These are phyloP conservation scores for Populus deltoides DNA, from an alignment of 345 rosid genomes.

Conservation along the genomic window DNA sequence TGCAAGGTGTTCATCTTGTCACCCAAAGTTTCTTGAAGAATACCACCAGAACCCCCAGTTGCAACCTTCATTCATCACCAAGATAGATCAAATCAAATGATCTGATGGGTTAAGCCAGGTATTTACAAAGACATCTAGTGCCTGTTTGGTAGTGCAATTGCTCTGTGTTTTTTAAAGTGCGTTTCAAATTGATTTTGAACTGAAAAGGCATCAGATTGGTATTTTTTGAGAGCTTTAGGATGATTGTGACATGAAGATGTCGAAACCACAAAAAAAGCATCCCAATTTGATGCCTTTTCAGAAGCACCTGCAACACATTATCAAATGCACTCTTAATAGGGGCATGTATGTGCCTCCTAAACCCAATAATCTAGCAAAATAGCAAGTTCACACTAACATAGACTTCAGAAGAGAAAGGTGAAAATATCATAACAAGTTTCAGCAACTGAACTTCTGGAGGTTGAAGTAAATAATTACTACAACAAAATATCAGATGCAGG, in stretches of 20 bases:
- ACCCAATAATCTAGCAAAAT: not conserved
- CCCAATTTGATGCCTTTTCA: too few relatives aligned
- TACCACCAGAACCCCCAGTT: slow-evolving; percentile 60
- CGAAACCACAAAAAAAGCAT: too few relatives aligned
- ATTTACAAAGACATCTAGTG: not conserved
- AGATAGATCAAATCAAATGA: not conserved
- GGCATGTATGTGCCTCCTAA: too few relatives aligned
- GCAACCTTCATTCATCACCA: slow-evolving; percentile 48
- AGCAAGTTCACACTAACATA: not conserved
- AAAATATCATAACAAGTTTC: not conserved
- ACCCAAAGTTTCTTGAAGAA: slow-evolving; percentile 54
- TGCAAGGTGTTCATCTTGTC: slow-evolving; percentile 58
- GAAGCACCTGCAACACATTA: too few relatives aligned
- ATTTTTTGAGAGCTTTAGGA: too few relatives aligned
- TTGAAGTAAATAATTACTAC: not conserved
- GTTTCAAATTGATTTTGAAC: too few relatives aligned
- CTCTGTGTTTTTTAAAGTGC: too few relatives aligned
- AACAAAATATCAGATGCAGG: not conserved
- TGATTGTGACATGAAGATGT: too few relatives aligned
- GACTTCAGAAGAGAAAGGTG: not conserved
- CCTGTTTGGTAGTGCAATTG: too few relatives aligned
- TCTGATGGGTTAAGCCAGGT: not conserved
- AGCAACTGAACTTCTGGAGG: not conserved
- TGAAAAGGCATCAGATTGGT: too few relatives aligned
- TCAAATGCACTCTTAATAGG: too few relatives aligned